Evolutionary conservation across 495 filamentous ascomycete genomes (phyloP).

Genomic region (Penicillium tannophilum): DNA sequence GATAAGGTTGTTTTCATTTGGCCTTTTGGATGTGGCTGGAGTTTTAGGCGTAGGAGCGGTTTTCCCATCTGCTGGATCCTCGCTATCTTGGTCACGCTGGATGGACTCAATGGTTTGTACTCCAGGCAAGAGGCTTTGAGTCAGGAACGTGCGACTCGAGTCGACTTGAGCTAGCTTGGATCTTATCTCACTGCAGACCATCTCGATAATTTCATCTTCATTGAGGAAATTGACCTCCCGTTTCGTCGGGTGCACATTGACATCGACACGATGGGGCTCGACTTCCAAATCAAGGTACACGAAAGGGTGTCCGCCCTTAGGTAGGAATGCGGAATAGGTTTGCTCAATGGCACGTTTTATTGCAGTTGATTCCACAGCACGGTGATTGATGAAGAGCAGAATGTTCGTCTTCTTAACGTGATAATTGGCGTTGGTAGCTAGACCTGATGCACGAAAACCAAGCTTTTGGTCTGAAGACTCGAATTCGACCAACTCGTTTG

Average conservation of each 20-base stretch:
- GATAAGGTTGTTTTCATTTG: conserved; percentile 86
- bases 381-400: conserved; percentile 95
- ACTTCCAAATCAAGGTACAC: conserved; percentile 92
- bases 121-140: conserved; percentile 84
- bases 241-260: conserved; percentile 98
- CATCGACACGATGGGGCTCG: conserved; percentile 90
- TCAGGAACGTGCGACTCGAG: conserved; percentile 91
- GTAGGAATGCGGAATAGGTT: conserved; percentile 85
- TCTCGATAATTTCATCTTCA: conserved; percentile 94
- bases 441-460: conserved; percentile 80
- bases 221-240: conserved; percentile 98
- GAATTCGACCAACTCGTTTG: conserved; percentile 86
- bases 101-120: conserved; percentile 40
- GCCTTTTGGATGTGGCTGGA: conserved; percentile 54
- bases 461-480: conserved; percentile 70
- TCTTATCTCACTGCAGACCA: conserved; percentile 79
- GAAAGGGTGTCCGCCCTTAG: conserved; percentile 95
- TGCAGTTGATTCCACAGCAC: conserved; percentile 89
- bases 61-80: conserved; percentile 20
- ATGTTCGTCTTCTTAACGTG: conserved; percentile 88
- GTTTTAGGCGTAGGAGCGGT: conserved; percentile 34
- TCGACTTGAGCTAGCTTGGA: conserved; percentile 84
- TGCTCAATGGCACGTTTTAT: conserved; percentile 92
- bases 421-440: conserved; percentile 94
- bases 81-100: conserved; percentile 19